phyloP scores from a whole-genome alignment of 176 grass and related monocot species.

The Chloris gayana region DNA sequence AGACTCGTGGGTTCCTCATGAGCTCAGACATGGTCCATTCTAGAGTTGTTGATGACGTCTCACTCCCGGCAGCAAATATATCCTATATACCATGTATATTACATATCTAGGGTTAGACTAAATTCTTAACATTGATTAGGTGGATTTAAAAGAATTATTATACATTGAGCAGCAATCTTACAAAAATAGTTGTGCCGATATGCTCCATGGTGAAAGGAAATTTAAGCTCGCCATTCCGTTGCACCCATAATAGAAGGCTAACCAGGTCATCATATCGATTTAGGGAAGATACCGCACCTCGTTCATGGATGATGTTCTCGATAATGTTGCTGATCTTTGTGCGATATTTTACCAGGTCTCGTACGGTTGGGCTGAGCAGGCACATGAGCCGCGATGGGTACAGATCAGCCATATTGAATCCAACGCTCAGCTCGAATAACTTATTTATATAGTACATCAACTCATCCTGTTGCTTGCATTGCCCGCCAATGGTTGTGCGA shows the following conservation, averaged over 20 bases:
- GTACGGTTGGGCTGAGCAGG: background rate
- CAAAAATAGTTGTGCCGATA: background rate
- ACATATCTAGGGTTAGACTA: background rate
- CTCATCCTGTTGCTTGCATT: conserved; percentile 25
- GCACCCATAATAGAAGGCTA: conserved; percentile 2
- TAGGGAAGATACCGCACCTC: background rate
- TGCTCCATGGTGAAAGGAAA: conserved; percentile 2
- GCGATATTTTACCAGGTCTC: background rate
- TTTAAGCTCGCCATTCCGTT: conserved; percentile 4
- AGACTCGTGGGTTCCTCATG: conserved; percentile 1
- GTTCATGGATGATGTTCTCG: conserved; percentile 18
- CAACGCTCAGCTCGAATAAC: background rate
- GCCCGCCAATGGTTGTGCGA: conserved; percentile 39
- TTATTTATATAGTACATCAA: background rate
- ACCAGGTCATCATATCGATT: background rate
- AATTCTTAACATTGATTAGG: no score
- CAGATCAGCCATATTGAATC: conserved; percentile 42
- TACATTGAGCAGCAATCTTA: background rate
- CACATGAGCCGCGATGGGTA: conserved; percentile 26
- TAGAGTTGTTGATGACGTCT: conserved; percentile 26
- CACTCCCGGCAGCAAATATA: conserved; percentile 28
- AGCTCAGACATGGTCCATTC: conserved; percentile 40
- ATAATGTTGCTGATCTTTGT: background rate
- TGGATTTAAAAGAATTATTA: background rate
- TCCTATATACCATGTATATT: background rate